Evolutionary conservation across 345 rosid genomes (phyloP).

Genomic region (Erucastrum elatum): DNA sequence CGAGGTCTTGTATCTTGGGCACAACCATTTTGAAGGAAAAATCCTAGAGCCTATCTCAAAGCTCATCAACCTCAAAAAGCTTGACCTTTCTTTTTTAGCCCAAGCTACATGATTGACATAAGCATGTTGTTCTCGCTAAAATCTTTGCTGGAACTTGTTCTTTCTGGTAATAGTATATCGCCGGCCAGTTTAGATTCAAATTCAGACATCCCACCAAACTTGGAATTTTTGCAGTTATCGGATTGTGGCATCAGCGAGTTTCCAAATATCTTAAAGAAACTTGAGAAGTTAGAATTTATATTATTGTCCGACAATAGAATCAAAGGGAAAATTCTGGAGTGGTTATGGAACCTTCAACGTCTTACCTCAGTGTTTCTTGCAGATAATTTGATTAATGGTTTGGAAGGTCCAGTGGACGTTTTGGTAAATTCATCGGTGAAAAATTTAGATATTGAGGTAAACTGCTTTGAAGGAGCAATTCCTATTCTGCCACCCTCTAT

Average conservation of each 20-base stretch:
- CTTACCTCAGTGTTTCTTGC: not conserved
- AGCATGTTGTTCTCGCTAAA: not conserved
- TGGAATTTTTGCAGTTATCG: accelerated
- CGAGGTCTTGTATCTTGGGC: no score
- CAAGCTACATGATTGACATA: not conserved
- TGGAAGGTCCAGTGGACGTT: not conserved
- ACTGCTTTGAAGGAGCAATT: not conserved
- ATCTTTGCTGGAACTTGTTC: not conserved
- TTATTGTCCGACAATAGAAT: not conserved
- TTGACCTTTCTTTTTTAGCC: no score
- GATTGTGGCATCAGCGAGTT: not conserved
- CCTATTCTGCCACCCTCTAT: constrained; percentile 1
- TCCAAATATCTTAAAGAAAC: not conserved
- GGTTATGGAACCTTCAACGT: not conserved
- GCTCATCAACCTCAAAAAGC: no score
- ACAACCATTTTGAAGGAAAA: no score
- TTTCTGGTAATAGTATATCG: not conserved
- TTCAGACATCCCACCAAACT: not conserved
- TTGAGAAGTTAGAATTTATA: not conserved
- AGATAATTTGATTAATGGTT: not conserved
- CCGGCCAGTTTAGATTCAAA: not conserved
- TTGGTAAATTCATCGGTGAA: not conserved
- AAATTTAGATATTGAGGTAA: not conserved
- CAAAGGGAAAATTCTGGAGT: not conserved
- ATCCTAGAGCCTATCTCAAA: no score